Percentiles rank a stretch among this genome's conserved stretches.
phyloP scores from a whole-genome alignment of 2,329 filamentous ascomycete genomes.

The Scedosporium aurantiacum region DNA sequence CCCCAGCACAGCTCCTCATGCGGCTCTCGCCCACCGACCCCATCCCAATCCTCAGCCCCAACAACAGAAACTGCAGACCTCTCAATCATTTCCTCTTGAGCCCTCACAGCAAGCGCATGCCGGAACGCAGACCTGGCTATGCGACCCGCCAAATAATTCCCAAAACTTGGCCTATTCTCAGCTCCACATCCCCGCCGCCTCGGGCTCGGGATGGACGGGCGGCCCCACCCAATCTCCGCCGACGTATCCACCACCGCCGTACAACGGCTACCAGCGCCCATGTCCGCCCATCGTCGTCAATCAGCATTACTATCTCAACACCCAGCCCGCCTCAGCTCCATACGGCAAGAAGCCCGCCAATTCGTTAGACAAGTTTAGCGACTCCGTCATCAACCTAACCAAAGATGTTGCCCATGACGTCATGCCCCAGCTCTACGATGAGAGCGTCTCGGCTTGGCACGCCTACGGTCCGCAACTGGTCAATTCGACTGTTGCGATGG shows the following conservation, averaged over 20 bases:
- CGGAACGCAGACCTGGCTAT: slow-evolving; percentile 9
- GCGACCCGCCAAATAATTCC: slow-evolving; percentile 9
- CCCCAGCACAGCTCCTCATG: slow-evolving; percentile 4
- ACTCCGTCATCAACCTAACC: not conserved
- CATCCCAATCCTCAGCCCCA: not conserved
- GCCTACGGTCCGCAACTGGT: slow-evolving; percentile 5
- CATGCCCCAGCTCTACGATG: slow-evolving; percentile 4
- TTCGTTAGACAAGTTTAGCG: slow-evolving; percentile 1
- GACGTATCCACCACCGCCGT: not conserved
- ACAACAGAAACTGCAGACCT: slow-evolving; percentile 6
- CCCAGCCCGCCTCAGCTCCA: not conserved
- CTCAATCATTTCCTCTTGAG: slow-evolving; percentile 4
- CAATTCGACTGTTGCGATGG: slow-evolving; percentile 1
- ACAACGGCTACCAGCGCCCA: slow-evolving; percentile 6
- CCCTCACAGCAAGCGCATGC: not conserved
- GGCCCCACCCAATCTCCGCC: slow-evolving; percentile 7
- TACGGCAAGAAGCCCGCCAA: not conserved
- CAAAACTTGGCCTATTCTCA: slow-evolving; percentile 15
- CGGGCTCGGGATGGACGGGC: slow-evolving; percentile 13
- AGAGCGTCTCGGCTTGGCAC: slow-evolving; percentile 2
- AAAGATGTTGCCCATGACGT: slow-evolving; percentile 1
- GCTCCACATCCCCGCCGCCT: slow-evolving; percentile 14
- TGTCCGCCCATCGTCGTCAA: slow-evolving; percentile 37
- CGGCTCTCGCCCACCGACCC: not conserved
- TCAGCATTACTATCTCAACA: slow-evolving; percentile 36